Percentiles rank a stretch among this genome's conserved stretches.
Evolutionary conservation across 371 early-diverging fungal species (phyloP).

Genomic region (Apophysomyces elegans): DNA sequence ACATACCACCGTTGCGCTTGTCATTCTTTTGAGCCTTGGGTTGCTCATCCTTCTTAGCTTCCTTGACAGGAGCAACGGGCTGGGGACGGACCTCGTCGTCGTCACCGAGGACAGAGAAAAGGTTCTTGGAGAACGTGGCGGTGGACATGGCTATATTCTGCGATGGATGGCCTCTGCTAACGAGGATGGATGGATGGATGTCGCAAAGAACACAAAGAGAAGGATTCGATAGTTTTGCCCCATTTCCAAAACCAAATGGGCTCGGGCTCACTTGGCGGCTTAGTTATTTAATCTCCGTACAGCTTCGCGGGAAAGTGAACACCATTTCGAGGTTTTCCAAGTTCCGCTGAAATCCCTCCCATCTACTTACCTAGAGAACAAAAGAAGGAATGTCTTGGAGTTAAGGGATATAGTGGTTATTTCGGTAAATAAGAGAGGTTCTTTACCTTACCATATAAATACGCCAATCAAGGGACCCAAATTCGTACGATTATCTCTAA

Average conservation of each 20-base stretch:
- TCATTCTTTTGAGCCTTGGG: slow-evolving; percentile 32
- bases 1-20: slow-evolving; percentile 33
- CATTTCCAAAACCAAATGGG: slow-evolving; percentile 11
- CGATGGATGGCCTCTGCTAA: slow-evolving; percentile 36
- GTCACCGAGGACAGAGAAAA: slow-evolving; percentile 68
- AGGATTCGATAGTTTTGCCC: slow-evolving; percentile 15
- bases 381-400: too few relatives aligned
- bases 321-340: too few relatives aligned
- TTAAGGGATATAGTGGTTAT: too few relatives aligned
- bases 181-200: slow-evolving; percentile 33
- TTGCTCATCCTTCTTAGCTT: slow-evolving; percentile 36
- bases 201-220: slow-evolving; percentile 26
- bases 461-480: too few relatives aligned
- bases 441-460: too few relatives aligned
- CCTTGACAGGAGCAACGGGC: slow-evolving; percentile 44
- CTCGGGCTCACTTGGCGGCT: slow-evolving; percentile 9
- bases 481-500: too few relatives aligned
- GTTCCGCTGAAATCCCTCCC: too few relatives aligned
- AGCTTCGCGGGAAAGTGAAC: not conserved
- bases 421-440: too few relatives aligned
- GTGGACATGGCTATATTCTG: slow-evolving; percentile 50
- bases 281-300: not conserved
- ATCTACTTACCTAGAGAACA: too few relatives aligned
- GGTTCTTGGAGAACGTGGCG: slow-evolving; percentile 60
- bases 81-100: slow-evolving; percentile 53